Evolutionary conservation across 108 stramenopile genomes (phyloP).

Genomic region (Nitzschia sp.): DNA sequence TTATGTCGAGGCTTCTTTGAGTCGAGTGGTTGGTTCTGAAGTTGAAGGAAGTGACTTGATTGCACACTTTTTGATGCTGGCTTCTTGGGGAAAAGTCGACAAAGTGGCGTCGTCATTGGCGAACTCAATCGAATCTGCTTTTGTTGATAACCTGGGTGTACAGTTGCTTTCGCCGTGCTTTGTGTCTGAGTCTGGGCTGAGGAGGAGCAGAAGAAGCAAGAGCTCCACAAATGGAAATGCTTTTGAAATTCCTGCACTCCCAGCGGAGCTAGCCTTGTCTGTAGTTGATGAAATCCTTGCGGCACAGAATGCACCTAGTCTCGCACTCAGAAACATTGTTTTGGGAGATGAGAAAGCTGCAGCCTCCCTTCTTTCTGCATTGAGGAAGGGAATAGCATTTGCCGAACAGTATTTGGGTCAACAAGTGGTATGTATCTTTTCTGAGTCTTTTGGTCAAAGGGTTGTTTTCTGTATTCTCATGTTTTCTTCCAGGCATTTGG

Average conservation of each 20-base stretch:
- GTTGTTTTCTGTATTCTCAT: not conserved
- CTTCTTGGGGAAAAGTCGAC: constrained; percentile 64
- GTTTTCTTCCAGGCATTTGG: constrained; percentile 1
- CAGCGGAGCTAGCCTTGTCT: constrained; percentile 22
- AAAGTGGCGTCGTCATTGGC: constrained; percentile 57
- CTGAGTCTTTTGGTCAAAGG: not conserved
- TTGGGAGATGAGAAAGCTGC: constrained; percentile 27
- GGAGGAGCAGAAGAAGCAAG: constrained; percentile 13
- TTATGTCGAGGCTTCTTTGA: constrained; percentile 33
- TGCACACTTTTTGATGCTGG: constrained; percentile 60
- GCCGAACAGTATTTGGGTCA: constrained; percentile 30
- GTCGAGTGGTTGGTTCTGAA: constrained; percentile 3
- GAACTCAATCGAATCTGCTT: constrained; percentile 40
- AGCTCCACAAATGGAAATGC: not conserved
- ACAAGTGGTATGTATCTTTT: constrained; percentile 10
- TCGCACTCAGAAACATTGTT: constrained; percentile 18
- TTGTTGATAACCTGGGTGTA: constrained; percentile 29
- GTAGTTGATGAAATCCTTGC: constrained; percentile 29
- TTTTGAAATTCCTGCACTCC: constrained; percentile 19
- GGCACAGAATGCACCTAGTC: constrained; percentile 22
- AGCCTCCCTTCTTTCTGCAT: constrained; percentile 20
- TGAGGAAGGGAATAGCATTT: constrained; percentile 31
- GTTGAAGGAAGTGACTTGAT: constrained; percentile 22
- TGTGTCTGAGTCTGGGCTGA: not conserved
- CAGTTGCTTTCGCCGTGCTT: constrained; percentile 23